These are phyloP conservation scores for Backusella tuberculispora DNA, from an alignment of 192 early-diverging fungal genomes.

Conservation along the genomic window DNA sequence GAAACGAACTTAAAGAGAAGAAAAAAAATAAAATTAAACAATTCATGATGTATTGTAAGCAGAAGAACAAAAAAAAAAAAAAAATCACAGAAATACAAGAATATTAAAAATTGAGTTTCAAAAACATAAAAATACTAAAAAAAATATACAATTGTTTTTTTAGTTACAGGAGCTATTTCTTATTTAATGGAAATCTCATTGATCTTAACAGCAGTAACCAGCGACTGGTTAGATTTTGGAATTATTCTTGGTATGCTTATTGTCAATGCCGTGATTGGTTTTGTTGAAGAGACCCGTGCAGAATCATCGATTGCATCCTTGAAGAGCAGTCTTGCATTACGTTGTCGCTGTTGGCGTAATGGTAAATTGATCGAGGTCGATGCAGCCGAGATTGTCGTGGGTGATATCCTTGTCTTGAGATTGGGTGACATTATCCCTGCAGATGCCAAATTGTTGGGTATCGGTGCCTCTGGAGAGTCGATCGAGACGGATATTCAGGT, in stretches of 20 bases:
- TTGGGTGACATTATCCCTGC: slow-evolving; percentile 81
- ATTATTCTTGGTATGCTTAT: slow-evolving; percentile 62
- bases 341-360: slow-evolving; percentile 62
- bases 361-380: slow-evolving; percentile 54
- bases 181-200: slow-evolving; percentile 61
- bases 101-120: no score
- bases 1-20: slow-evolving; percentile 57
- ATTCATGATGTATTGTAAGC: slow-evolving; percentile 49
- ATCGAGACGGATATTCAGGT: slow-evolving; percentile 60
- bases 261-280: slow-evolving; percentile 74
- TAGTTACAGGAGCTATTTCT: slow-evolving; percentile 66
- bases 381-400: slow-evolving; percentile 62
- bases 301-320: slow-evolving; percentile 73
- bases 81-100: neutral
- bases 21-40: slow-evolving; percentile 47
- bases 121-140: neutral
- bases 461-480: slow-evolving; percentile 54
- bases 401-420: slow-evolving; percentile 71
- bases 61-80: no score
- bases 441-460: slow-evolving; percentile 59
- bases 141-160: slow-evolving; percentile 31
- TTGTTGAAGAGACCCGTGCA: slow-evolving; percentile 71
- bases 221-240: slow-evolving; percentile 63
- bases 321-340: slow-evolving; percentile 71
- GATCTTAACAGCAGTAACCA: slow-evolving; percentile 63